Percentiles rank a stretch among this genome's conserved stretches.
Evolutionary conservation across 345 rosid species (phyloP).

Genomic region (Eucalyptus dawsonii): DNA sequence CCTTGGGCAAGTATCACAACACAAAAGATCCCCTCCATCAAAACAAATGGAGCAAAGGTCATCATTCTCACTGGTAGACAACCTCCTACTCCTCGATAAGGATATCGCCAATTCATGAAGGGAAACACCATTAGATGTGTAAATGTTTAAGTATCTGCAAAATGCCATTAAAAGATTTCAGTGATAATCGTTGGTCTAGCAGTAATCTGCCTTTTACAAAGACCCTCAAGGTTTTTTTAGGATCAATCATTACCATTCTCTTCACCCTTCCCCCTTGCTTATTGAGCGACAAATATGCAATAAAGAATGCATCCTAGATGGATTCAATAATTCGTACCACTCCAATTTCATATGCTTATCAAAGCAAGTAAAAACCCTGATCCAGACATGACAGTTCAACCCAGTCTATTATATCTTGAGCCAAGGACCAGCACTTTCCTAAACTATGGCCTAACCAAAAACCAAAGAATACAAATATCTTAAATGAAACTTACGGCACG

Average conservation of each 20-base stretch:
- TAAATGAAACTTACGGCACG: constrained; percentile 67
- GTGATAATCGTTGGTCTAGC: neutral
- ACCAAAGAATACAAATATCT: neutral
- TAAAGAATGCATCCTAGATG: neutral
- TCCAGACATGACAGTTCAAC: neutral
- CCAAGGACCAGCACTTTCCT: neutral
- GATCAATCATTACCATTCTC: neutral
- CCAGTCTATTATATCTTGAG: neutral
- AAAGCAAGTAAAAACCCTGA: neutral
- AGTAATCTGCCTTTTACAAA: neutral
- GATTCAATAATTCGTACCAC: neutral
- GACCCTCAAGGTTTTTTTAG: neutral
- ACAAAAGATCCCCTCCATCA: constrained; percentile 82
- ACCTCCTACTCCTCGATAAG: constrained; percentile 38
- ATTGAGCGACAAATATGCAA: neutral
- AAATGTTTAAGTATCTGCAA: constrained; percentile 77
- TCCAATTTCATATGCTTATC: neutral
- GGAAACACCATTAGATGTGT: constrained; percentile 96
- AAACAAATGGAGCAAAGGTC: constrained; percentile 74
- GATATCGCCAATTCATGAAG: constrained; percentile 83
- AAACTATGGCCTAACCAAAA: neutral
- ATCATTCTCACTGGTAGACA: constrained; percentile 59
- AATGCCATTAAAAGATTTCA: neutral
- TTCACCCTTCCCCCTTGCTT: neutral
- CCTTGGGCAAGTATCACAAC: constrained; percentile 97